Evolutionary conservation across 108 stramenopile species (phyloP).

Genomic region (Cyclostephanos tholiformis): DNA sequence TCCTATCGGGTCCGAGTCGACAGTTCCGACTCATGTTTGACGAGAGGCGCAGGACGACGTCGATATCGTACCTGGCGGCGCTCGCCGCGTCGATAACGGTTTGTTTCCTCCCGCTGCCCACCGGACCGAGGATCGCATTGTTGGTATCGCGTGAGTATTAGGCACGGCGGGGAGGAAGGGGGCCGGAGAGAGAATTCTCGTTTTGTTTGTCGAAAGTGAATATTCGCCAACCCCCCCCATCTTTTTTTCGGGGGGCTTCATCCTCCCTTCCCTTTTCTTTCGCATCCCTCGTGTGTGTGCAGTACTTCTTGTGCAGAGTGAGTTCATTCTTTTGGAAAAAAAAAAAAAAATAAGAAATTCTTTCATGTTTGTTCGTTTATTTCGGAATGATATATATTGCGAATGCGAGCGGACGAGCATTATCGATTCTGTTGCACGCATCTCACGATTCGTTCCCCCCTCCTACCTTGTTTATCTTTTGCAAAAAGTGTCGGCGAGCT

Average conservation of each 20-base stretch:
- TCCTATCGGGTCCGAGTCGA: slow-evolving; percentile 42
- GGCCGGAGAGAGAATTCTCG: not conserved
- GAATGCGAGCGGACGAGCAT: not conserved
- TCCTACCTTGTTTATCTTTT: not conserved
- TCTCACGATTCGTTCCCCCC: not conserved
- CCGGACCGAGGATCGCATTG: slow-evolving; percentile 52
- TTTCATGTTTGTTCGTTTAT: too few relatives aligned
- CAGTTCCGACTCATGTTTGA: slow-evolving; percentile 79
- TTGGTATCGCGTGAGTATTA: slow-evolving; percentile 48
- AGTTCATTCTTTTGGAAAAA: not conserved
- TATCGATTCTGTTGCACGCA: slow-evolving; percentile 3
- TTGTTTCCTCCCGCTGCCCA: slow-evolving; percentile 70
- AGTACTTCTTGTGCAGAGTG: slow-evolving; percentile 63
- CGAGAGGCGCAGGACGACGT: slow-evolving; percentile 59
- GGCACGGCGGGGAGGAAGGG: too few relatives aligned
- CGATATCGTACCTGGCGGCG: slow-evolving; percentile 71
- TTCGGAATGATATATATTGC: too few relatives aligned
- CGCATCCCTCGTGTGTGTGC: not conserved
- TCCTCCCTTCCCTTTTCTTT: not conserved
- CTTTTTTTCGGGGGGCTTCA: not conserved
- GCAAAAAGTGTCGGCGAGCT: slow-evolving; percentile 50
- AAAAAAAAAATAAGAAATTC: too few relatives aligned
- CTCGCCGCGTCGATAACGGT: slow-evolving; percentile 63
- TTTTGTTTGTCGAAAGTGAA: not conserved
- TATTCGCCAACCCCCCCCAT: too few relatives aligned